Base-by-base conservation (phyloP, 371 early-diverging fungal species). In the Aphelidium insulamus region DNA sequence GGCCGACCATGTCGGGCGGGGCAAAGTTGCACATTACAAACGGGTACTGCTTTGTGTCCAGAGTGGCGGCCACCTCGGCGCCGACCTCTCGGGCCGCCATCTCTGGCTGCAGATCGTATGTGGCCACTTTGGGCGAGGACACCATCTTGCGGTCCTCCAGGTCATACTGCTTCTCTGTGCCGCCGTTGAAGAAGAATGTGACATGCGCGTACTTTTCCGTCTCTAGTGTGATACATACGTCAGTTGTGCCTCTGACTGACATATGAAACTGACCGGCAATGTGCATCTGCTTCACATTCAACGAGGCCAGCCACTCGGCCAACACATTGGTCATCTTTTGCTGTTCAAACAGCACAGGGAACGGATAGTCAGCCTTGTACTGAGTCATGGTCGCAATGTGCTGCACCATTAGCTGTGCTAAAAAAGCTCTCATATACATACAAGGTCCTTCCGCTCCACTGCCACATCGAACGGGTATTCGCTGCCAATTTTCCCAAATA, bases 161-260 rank as follows among this genome's bases (percentile, higher is more conserved):
- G 21, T 52, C 38, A 54, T 79, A 91, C 49, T 80, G 77, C 27
- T 74, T 72, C 55, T 95, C 97, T 20, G 73, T 61, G 27, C 97
- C 97, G 36, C 99, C 99, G 61, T 98, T 97, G 67, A 98, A 98
- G 79, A 99, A 99, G 76, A 97, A 99, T 32, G 99, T 99, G 24
- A 99, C 99, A 57, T 99, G 99, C 15, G 99, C 98, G 54, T 91
- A 94, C 66, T 99, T 99, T 52, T 99, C 99, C 7, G 98, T 97
- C 59, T 99, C 99, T 40, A 74, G 54, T 12, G 12, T 29, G 8
- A 37, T 37, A 5, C 8, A 21, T 19, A 3, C 6, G 17, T 26
- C 16, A 25, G 28, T 28, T 3, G 11, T n/a, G 38, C 24, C 11
- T n/a, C 12, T n/a, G 17, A 4, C 8, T 34, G 29, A 7, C 11